Evolutionary conservation across 768 basidiomycete species (phyloP).

Genomic region (Collybia sp.): DNA sequence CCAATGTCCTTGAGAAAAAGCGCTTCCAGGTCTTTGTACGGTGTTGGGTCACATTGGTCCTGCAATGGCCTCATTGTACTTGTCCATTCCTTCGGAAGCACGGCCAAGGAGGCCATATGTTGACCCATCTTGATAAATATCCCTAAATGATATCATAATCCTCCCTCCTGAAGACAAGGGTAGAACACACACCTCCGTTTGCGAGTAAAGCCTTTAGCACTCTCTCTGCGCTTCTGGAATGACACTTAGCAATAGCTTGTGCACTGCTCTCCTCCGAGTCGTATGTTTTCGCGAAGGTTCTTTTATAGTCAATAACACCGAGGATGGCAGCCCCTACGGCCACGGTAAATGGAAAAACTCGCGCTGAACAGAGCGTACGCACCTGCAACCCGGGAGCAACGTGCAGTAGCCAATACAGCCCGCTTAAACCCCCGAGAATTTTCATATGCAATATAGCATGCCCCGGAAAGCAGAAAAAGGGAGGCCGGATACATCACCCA

Average conservation of each 20-base stretch:
- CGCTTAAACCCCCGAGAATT: slow-evolving; percentile 73
- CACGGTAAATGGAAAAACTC: slow-evolving; percentile 11
- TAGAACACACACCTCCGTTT: slow-evolving; percentile 65
- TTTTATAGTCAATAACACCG: slow-evolving; percentile 70
- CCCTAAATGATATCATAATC: slow-evolving; percentile 31
- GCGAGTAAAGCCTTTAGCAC: slow-evolving; percentile 80
- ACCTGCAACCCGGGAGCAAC: slow-evolving; percentile 80
- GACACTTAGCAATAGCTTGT: slow-evolving; percentile 70
- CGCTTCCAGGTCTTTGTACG: slow-evolving; percentile 67
- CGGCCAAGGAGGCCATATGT: slow-evolving; percentile 65
- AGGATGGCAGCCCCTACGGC: slow-evolving; percentile 52
- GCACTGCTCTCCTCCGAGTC: slow-evolving; percentile 42
- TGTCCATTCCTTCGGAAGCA: slow-evolving; percentile 52
- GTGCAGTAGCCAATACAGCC: slow-evolving; percentile 61
- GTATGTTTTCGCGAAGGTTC: slow-evolving; percentile 53
- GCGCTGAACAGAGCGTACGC: slow-evolving; percentile 17
- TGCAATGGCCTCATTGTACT: slow-evolving; percentile 58
- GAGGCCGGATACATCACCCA: slow-evolving; percentile 36
- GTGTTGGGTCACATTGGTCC: slow-evolving; percentile 91
- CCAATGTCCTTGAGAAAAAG: slow-evolving; percentile 84
- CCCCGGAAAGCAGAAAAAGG: slow-evolving; percentile 28
- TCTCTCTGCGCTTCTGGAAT: slow-evolving; percentile 75
- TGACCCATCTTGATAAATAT: slow-evolving; percentile 91
- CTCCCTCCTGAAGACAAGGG: neutral
- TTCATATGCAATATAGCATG: slow-evolving; percentile 52